phyloP scores from a whole-genome alignment of 2,329 filamentous ascomycete species.

The Clarireedia hainanense region DNA sequence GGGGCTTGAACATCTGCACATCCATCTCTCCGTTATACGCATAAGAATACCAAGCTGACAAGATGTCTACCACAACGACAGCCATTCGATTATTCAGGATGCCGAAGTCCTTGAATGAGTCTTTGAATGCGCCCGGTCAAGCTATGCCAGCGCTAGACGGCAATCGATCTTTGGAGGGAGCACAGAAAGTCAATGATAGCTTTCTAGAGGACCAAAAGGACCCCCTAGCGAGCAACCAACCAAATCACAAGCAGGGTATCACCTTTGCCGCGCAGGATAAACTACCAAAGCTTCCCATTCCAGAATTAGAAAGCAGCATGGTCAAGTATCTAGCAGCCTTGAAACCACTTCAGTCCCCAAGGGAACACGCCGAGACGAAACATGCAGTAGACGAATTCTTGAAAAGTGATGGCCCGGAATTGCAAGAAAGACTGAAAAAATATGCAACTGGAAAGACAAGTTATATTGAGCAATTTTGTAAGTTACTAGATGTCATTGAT shows the following conservation, averaged over 20 bases:
- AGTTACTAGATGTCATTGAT: conserved; percentile 30
- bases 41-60: conserved; percentile 42
- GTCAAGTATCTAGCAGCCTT: conserved; percentile 73
- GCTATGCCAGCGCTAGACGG: conserved; percentile 16
- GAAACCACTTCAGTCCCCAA: conserved; percentile 68
- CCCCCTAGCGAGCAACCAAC: conserved; percentile 38
- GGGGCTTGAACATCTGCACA: conserved; percentile 76
- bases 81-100: conserved; percentile 64
- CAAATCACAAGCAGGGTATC: conserved; percentile 53
- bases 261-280: conserved; percentile 87
- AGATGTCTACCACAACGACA: conserved; percentile 51
- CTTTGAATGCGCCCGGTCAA: conserved; percentile 42
- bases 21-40: conserved; percentile 68
- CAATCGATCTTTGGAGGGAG: conserved; percentile 38
- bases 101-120: conserved; percentile 66
- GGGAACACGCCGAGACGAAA: conserved; percentile 77
- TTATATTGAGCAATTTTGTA: conserved; percentile 99
- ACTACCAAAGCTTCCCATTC: conserved; percentile 87
- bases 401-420: conserved; percentile 66
- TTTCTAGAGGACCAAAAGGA: conserved; percentile 39
- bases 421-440: conserved; percentile 83
- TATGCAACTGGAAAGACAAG: conserved; percentile 89
- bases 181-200: conserved; percentile 44
- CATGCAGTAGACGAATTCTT: conserved; percentile 79
- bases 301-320: conserved; percentile 71